Conservation (phyloP, 495 filamentous ascomycete species). For the Neurospora sp. region DNA sequence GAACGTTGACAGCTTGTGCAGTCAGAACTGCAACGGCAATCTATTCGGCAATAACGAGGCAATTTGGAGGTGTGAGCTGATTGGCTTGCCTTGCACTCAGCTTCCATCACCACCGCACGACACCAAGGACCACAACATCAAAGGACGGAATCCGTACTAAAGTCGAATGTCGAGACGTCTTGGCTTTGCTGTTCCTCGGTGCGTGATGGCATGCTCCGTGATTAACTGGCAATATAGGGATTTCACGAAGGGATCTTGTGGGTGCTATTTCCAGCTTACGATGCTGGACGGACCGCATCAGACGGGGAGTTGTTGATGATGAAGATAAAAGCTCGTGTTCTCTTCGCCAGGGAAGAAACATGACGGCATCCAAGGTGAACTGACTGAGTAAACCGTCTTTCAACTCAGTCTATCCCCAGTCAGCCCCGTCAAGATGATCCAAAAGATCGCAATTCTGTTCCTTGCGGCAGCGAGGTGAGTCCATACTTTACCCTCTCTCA, state of each 20-base stretch:
- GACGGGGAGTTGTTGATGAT: background rate
- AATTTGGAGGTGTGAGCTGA: background rate
- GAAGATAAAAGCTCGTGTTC: background rate
- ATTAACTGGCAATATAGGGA: background rate
- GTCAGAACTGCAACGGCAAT: background rate
- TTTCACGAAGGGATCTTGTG: background rate
- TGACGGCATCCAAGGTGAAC: background rate
- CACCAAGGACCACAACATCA: background rate
- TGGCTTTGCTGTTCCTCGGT: background rate
- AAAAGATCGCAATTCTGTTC: background rate
- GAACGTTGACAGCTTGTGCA: background rate
- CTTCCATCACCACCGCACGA: background rate
- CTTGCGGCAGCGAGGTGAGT: background rate
- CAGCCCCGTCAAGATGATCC: background rate
- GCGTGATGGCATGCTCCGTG: background rate
- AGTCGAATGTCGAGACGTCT: background rate
- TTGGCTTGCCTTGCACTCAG: background rate
- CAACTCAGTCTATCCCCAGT: background rate
- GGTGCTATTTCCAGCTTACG: background rate
- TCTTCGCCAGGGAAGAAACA: background rate
- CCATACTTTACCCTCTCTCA: background rate
- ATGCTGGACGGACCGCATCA: background rate
- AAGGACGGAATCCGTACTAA: background rate
- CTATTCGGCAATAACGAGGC: background rate
- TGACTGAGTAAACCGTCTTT: background rate